These are phyloP conservation scores for Myriosclerotinia scirpicola DNA, from an alignment of 2,329 filamentous ascomycete species.

Conservation along the genomic window DNA sequence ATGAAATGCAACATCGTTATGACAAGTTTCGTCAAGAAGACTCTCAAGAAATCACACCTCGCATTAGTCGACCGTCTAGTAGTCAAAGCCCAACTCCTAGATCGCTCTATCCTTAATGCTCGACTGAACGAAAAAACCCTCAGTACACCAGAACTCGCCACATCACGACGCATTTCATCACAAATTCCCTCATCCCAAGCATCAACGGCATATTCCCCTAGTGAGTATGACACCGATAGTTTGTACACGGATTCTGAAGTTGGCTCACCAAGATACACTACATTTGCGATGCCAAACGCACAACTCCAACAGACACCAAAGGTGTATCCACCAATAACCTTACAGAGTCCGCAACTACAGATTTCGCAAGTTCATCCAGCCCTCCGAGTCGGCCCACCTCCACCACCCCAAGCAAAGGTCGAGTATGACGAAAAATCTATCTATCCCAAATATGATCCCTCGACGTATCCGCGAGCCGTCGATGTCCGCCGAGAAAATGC, in stretches of 20 bases:
- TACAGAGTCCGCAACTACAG: constrained; percentile 13
- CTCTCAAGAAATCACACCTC: constrained; percentile 72
- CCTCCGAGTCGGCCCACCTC: not conserved
- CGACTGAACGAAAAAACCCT: constrained; percentile 21
- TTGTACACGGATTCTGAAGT: constrained; percentile 1
- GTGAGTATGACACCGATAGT: constrained; percentile 24
- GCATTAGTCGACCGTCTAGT: constrained; percentile 66
- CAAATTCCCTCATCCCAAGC: constrained; percentile 8
- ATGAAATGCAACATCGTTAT: constrained; percentile 79
- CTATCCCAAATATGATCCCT: constrained; percentile 9
- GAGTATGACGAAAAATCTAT: not conserved
- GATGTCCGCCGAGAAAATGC: constrained; percentile 8
- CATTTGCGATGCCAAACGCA: constrained; percentile 7
- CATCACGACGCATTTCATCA: not conserved
- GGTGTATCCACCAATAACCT: not conserved
- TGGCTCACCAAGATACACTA: constrained; percentile 4
- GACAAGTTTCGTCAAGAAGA: constrained; percentile 76
- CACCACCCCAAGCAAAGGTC: not conserved
- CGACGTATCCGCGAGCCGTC: not conserved
- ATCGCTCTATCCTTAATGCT: constrained; percentile 29
- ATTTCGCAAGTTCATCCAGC: constrained; percentile 15
- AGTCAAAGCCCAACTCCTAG: constrained; percentile 48
- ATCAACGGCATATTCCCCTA: constrained; percentile 21
- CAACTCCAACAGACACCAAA: constrained; percentile 5
- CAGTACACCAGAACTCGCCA: not conserved